These are phyloP conservation scores for Hylodesmum podocarpum DNA, from an alignment of 306 rosid species.

Conservation along the genomic window DNA sequence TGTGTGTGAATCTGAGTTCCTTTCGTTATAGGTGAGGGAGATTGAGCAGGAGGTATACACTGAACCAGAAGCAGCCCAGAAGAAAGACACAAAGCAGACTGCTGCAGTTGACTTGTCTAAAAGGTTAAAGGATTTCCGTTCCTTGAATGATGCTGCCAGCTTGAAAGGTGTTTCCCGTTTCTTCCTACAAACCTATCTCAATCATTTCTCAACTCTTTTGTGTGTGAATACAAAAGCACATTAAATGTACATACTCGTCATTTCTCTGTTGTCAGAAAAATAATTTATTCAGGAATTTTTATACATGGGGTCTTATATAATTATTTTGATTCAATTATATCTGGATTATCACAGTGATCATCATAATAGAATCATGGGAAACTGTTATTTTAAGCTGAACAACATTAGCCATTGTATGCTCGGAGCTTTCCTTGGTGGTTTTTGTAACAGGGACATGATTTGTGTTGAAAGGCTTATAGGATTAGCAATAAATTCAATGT, in stretches of 20 bases:
- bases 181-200: not conserved
- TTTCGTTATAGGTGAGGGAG: constrained; percentile 72
- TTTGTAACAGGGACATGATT: not conserved
- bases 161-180: constrained; percentile 61
- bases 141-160: constrained; percentile 83
- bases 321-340: not conserved
- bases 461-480: not conserved
- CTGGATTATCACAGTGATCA: not conserved
- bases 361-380: not conserved
- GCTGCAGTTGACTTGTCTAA: constrained; percentile 93
- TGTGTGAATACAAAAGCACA: not conserved
- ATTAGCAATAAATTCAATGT: not conserved
- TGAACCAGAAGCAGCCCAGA: constrained; percentile 56
- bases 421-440: not conserved
- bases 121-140: constrained; percentile 80
- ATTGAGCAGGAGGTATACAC: constrained; percentile 73
- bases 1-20: constrained; percentile 23
- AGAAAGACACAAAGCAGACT: constrained; percentile 72
- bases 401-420: not conserved
- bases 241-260: constrained; percentile 4
- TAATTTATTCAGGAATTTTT: not conserved
- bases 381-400: constrained; percentile 2
- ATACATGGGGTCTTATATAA: not conserved
- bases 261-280: not conserved
- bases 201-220: constrained; percentile 5